Percentiles rank a stretch among this genome's conserved stretches.
These are phyloP conservation scores for Microsporum audouinii DNA, from an alignment of 2,329 filamentous ascomycete genomes.

Conservation along the genomic window DNA sequence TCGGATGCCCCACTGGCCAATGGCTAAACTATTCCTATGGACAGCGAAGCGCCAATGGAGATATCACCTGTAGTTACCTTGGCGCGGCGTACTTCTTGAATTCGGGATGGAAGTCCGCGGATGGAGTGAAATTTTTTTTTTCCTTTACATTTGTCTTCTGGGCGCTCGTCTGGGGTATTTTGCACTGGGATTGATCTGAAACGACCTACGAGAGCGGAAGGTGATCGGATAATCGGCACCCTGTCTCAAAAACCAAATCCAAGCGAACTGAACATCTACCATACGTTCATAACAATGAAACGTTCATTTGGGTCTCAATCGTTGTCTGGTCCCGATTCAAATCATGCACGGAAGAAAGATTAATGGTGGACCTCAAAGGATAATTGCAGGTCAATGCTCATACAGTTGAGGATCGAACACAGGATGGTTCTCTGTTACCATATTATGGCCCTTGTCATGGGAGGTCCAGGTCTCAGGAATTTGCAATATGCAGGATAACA, in stretches of 20 bases:
- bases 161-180: constrained; percentile 13
- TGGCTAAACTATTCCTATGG: constrained; percentile 45
- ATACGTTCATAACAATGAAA: neutral
- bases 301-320: neutral
- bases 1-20: constrained; percentile 55
- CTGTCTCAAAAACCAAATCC: neutral
- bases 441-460: neutral
- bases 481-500: neutral
- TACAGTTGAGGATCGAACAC: neutral
- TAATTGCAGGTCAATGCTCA: neutral
- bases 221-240: neutral
- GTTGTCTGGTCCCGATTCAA: neutral
- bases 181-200: neutral
- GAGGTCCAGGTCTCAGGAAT: neutral
- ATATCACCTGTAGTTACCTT: constrained; percentile 50
- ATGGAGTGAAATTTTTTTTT: neutral
- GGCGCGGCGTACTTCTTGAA: constrained; percentile 46
- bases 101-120: constrained; percentile 20
- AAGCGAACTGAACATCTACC: neutral
- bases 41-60: constrained; percentile 24
- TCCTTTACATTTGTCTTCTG: constrained; percentile 10
- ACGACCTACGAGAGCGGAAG: neutral
- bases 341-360: neutral
- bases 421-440: neutral
- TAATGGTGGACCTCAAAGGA: neutral